Percentiles rank a stretch among this genome's conserved stretches.
phyloP scores from a whole-genome alignment of 495 filamentous ascomycete genomes.

The Cryomyces antarcticus region DNA sequence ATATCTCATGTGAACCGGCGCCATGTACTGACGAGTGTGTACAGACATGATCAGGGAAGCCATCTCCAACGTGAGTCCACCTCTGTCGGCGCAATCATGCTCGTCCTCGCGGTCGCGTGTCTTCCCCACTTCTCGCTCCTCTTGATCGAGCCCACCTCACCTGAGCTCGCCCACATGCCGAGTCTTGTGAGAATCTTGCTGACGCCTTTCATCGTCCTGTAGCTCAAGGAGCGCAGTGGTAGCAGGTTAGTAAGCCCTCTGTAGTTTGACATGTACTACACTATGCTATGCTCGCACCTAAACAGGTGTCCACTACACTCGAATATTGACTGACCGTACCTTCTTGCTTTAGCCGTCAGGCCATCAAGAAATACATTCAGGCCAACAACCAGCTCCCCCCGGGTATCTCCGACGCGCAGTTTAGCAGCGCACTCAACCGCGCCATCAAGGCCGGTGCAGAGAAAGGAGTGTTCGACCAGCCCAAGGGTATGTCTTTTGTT shows the following conservation, averaged over 20 bases:
- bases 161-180: background rate
- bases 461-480: constrained; percentile 73
- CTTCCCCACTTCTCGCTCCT: background rate
- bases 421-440: constrained; percentile 85
- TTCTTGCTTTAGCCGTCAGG: constrained; percentile 49
- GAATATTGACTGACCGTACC: constrained; percentile 7
- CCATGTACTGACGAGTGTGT: constrained; percentile 20
- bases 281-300: too few relatives aligned
- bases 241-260: constrained; percentile 31
- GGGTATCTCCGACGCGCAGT: constrained; percentile 44
- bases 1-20: constrained; percentile 10
- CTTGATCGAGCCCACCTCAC: background rate
- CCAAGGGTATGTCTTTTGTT: constrained; percentile 57
- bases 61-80: constrained; percentile 38
- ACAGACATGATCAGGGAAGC: constrained; percentile 51
- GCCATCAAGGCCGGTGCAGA: constrained; percentile 78
- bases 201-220: constrained; percentile 20
- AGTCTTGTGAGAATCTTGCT: constrained; percentile 19
- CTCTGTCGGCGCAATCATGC: constrained; percentile 16
- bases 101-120: constrained; percentile 20
- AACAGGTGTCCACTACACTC: too few relatives aligned
- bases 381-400: constrained; percentile 72
- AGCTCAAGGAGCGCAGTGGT: constrained; percentile 48
- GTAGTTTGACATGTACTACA: too few relatives aligned
- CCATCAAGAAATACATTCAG: constrained; percentile 94